These are phyloP conservation scores for Hericium erinaceus DNA, from an alignment of 768 basidiomycete genomes.

Conservation along the genomic window DNA sequence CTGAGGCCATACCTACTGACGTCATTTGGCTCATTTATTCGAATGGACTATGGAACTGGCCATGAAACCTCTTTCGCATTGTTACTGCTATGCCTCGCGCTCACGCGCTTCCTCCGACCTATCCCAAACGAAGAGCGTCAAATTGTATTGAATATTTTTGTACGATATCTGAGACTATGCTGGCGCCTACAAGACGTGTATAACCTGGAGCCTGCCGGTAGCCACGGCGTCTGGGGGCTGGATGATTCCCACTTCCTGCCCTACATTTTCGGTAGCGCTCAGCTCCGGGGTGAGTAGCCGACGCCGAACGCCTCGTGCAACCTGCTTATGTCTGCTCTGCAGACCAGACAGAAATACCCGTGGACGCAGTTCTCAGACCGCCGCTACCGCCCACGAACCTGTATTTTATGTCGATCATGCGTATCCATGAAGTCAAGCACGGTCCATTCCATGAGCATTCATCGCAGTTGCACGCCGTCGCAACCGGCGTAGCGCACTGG, in stretches of 20 bases:
- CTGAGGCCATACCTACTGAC: conserved; percentile 70
- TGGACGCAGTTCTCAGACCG: conserved; percentile 50
- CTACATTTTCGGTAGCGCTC: conserved; percentile 86
- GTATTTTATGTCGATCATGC: conserved; percentile 69
- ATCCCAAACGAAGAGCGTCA: conserved; percentile 51
- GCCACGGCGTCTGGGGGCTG: conserved; percentile 96
- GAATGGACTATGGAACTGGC: conserved; percentile 96
- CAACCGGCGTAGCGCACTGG: conserved; percentile 84
- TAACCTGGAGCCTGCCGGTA: conserved; percentile 89
- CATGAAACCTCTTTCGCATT: conserved; percentile 88
- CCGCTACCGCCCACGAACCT: conserved; percentile 61
- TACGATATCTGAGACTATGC: conserved; percentile 72
- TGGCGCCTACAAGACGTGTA: conserved; percentile 87
- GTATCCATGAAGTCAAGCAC: conserved; percentile 71
- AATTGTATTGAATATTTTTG: conserved; percentile 52
- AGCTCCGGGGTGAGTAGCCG: conserved; percentile 56
- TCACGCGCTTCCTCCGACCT: conserved; percentile 56
- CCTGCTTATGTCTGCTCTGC: conserved; percentile 1
- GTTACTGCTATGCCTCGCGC: conserved; percentile 64
- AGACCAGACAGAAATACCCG: conserved; percentile 61
- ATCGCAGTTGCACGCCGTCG: conserved; percentile 81
- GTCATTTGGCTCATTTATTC: conserved; percentile 82
- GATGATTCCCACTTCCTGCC: conserved; percentile 88
- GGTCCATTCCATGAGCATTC: conserved; percentile 93
- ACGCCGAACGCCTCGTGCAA: not conserved